Evolutionary conservation across 345 rosid genomes (phyloP), one percentile per base, ranked within the genome.

Genomic region (Eucalyptus erythrocorys): DNA sequence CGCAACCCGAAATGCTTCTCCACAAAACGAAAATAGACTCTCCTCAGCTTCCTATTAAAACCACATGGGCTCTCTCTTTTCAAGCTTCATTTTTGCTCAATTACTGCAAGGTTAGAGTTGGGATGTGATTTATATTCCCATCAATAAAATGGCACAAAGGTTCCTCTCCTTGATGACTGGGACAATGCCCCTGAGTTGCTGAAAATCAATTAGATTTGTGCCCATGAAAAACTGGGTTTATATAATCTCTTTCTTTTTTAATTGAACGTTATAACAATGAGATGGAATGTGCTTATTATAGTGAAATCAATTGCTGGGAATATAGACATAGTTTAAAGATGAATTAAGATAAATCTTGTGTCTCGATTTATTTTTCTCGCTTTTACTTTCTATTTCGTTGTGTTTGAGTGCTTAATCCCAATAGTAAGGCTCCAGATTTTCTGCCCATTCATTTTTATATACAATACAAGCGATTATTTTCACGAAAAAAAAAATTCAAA

Each of bases 401-500:
- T 55, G 61, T 24, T 55, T 22, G 30, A 55, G 30, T 55, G 61
- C 30, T 24, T 55, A 24, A 55, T 55, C 30, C 30, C 30, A 55
- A 55, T 24, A 55, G 30, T 55, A 24, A 22, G 66, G 66, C 7
- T 59, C 32, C 4, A 66, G 19, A 16, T 66, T 32, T 66, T 66
- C 19, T 10, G 4, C 2, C 12, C 11, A 5, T 68, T 68, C 3
- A 32, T 68, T 68, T 68, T 32, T 32, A 0, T 68, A 8, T 8
- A 3, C 6, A 37, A 68, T 8, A 2, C 6, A 8, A 68, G 6
- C 12, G 1, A 16, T 16, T 21, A 4, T 68, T 34, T 8, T 68
- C 5, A 32, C 3, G 2, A 17, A 34, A 0, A 5, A n/a, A n/a
- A n/a, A n/a, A n/a, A n/a, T 68, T 8, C 11, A 5, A 68, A 17